Base-by-base conservation (phyloP, 257 asterid genomes). In the Hygrophila difformis region DNA sequence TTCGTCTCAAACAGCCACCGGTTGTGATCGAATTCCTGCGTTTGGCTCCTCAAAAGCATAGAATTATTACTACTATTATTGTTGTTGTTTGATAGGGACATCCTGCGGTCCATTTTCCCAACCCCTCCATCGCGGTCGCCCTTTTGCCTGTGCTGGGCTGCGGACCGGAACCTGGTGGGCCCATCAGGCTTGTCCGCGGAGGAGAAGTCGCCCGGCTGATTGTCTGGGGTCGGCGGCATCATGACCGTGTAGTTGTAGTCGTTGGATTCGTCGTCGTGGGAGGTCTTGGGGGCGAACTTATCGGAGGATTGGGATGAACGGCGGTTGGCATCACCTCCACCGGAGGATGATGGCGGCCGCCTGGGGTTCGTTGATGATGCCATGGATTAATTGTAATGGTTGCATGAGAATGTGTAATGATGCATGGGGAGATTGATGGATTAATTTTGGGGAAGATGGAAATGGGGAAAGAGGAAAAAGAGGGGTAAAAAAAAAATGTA, bases 1-100 rank as follows among this genome's bases (percentile, higher is more conserved):
- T 85, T 89, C 2, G 94, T 73, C 17, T 89, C 94, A 38, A 85
- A 89, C 49, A 89, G 73, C 93, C 93, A 89, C 8, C 95, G 75
- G 31, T 89, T 89, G 61, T 89, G 98, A 38, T 89, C 98, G 18
- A 89, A 89, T 45, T 89, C 98, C 17, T 76, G 87, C 12, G 98
- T 85, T 36, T 85, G 96, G 80, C 76, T 77, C 58, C 98, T 64
- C 55, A 89, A 38, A 20, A 85, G 64, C 96, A 89, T 89, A 0
- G 96, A 82, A 24, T 82, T 89, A 14, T 65, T 75, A 24, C 79
- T 89, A 14, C 64, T 75, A 39, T 65, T 74, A 16, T 66, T 72
- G 36, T 63, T 71, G 57, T 61, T 73, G 28, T 77, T 81, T 72
- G 73, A 49, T 4, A 80, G 20, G 1, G 95, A 87, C 84, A 84